phyloP scores from a whole-genome alignment of 768 basidiomycete species.

The Suillus plorans region DNA sequence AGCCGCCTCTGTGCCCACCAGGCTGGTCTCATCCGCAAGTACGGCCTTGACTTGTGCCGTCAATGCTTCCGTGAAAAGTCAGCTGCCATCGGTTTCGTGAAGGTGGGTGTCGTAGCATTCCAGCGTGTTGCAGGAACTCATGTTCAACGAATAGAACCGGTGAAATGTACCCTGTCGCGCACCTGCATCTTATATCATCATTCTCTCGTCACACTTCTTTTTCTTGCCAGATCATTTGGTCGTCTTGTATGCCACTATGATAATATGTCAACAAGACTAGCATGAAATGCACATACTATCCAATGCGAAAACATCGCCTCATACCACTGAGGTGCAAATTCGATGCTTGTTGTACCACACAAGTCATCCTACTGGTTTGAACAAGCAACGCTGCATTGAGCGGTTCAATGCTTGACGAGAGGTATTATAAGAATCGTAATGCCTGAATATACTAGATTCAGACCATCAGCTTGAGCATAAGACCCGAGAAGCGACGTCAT shows the following conservation, averaged over 20 bases:
- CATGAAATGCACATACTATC: constrained; percentile 1
- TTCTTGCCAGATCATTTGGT: constrained; percentile 2
- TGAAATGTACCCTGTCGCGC: constrained; percentile 29
- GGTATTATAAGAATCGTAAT: background rate
- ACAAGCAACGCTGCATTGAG: background rate
- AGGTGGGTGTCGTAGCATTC: constrained; percentile 54
- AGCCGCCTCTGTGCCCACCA: constrained; percentile 97
- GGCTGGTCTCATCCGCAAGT: constrained; percentile 97
- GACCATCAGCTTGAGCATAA: background rate
- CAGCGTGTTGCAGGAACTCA: background rate
- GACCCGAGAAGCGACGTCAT: constrained; percentile 27
- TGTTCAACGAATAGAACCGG: constrained; percentile 40
- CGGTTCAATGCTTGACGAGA: background rate
- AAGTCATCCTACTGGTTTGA: no score
- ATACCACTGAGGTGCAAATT: background rate
- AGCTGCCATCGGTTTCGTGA: constrained; percentile 89
- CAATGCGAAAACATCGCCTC: background rate
- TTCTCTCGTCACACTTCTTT: constrained; percentile 3
- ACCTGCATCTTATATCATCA: constrained; percentile 10
- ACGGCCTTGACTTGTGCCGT: constrained; percentile 95
- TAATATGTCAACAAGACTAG: constrained; percentile 17
- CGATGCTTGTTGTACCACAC: background rate
- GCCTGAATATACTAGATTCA: background rate
- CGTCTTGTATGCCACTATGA: constrained; percentile 21
- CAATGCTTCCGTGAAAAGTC: constrained; percentile 99